Conservation (phyloP, 2,329 filamentous ascomycete genomes). For the Curvularia lunata region DNA sequence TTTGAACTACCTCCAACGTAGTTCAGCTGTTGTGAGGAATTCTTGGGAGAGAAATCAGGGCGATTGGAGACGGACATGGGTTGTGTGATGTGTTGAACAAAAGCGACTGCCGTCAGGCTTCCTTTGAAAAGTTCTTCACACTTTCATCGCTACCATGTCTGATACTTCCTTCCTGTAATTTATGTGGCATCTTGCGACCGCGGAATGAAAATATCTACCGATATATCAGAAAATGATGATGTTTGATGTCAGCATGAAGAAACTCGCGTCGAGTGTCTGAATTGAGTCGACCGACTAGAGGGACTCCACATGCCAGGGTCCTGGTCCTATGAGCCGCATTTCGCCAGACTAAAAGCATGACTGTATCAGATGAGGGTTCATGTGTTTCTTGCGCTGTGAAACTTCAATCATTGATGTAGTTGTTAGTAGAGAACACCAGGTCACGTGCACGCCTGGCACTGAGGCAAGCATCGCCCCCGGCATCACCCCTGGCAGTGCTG, state of each 20-base stretch:
- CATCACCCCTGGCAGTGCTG: neutral
- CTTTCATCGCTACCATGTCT: neutral
- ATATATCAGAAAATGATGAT: neutral
- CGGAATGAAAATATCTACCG: neutral
- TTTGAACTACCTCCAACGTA: neutral
- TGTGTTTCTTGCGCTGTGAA: neutral
- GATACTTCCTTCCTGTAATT: neutral
- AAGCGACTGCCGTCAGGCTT: neutral
- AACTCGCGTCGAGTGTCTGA: neutral
- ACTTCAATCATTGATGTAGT: neutral
- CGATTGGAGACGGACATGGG: neutral
- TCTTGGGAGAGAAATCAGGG: neutral
- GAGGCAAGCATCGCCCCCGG: neutral
- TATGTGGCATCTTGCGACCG: neutral
- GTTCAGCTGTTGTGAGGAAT: neutral
- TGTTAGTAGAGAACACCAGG: neutral
- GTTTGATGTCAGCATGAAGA: neutral
- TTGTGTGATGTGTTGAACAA: neutral
- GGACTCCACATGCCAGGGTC: neutral
- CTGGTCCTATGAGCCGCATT: neutral
- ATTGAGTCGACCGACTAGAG: neutral
- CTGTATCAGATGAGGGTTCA: neutral
- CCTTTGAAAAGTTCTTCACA: neutral
- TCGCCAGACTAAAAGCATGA: neutral
- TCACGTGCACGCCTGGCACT: neutral